Conservation (phyloP, 768 basidiomycete genomes). For the Kondoa subrosea region DNA sequence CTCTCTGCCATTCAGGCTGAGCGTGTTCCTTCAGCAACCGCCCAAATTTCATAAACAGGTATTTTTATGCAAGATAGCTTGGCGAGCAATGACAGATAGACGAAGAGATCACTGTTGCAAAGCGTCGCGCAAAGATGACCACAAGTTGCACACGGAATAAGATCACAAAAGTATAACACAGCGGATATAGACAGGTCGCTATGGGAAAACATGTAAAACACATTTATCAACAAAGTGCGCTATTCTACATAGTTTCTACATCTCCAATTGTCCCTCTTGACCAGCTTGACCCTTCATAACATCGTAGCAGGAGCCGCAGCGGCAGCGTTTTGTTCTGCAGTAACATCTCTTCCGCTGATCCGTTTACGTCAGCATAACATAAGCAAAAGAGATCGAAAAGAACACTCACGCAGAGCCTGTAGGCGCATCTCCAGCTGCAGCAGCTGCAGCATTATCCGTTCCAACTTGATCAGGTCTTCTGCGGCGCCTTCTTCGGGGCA, state of each 20-base stretch:
- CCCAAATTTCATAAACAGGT: conserved; percentile 15
- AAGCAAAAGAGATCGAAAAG: background rate
- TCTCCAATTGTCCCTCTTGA: too few relatives aligned
- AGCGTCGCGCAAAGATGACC: too few relatives aligned
- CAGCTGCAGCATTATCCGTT: conserved; percentile 6
- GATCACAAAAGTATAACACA: too few relatives aligned
- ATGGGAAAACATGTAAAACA: too few relatives aligned
- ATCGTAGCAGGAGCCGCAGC: too few relatives aligned
- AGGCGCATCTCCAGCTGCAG: background rate
- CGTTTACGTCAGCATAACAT: background rate
- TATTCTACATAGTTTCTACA: too few relatives aligned
- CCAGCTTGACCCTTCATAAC: too few relatives aligned
- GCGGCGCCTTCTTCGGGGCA: conserved; percentile 22
- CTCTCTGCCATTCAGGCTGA: conserved; percentile 13
- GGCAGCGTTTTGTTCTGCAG: too few relatives aligned
- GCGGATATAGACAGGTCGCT: too few relatives aligned
- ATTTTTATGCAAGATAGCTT: background rate
- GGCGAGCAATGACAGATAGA: background rate
- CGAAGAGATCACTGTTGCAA: background rate
- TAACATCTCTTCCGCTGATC: background rate
- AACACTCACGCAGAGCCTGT: background rate
- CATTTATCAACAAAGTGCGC: too few relatives aligned
- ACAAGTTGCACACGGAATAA: too few relatives aligned
- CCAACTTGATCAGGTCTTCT: conserved; percentile 16
- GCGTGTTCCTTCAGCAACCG: conserved; percentile 7